Conservation (phyloP, 345 rosid species). For the Draba incana region DNA sequence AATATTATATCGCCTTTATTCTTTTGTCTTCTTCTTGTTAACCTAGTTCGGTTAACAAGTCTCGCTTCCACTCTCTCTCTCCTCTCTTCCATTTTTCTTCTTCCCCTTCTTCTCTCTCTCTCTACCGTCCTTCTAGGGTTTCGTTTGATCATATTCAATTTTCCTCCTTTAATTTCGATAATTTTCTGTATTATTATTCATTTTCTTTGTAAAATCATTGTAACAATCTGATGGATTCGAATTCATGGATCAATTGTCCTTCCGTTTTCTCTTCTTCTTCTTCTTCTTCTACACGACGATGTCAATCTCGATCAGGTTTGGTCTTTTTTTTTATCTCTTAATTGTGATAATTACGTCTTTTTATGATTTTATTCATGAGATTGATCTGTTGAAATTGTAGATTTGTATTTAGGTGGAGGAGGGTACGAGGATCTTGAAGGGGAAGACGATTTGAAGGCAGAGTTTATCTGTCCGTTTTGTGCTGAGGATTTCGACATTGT, state of each 20-base stretch:
- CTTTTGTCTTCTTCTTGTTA: constrained; percentile 13
- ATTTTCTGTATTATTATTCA: neutral
- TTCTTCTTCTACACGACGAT: constrained; percentile 33
- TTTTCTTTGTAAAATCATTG: neutral
- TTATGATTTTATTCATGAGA: neutral
- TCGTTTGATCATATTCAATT: constrained; percentile 14
- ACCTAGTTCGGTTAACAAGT: constrained; percentile 41
- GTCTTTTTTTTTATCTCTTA: neutral
- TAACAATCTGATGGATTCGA: constrained; percentile 35
- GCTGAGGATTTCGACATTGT: constrained; percentile 84
- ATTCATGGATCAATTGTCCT: constrained; percentile 42
- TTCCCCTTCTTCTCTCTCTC: neutral
- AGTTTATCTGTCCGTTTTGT: constrained; percentile 79
- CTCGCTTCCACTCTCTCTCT: constrained; percentile 39
- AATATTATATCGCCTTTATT: neutral
- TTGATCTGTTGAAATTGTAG: constrained; percentile 36
- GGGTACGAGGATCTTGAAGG: constrained; percentile 58
- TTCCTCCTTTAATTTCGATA: constrained; percentile 9
- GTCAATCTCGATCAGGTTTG: constrained; percentile 44
- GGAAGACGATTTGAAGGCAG: constrained; percentile 66
- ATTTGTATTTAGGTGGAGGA: constrained; percentile 63
- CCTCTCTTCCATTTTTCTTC: constrained; percentile 11
- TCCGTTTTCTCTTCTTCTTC: constrained; percentile 42
- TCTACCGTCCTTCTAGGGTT: constrained; percentile 36
- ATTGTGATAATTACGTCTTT: neutral